Conservation (phyloP, 2,329 filamentous ascomycete species). For the Alternaria dauci region DNA sequence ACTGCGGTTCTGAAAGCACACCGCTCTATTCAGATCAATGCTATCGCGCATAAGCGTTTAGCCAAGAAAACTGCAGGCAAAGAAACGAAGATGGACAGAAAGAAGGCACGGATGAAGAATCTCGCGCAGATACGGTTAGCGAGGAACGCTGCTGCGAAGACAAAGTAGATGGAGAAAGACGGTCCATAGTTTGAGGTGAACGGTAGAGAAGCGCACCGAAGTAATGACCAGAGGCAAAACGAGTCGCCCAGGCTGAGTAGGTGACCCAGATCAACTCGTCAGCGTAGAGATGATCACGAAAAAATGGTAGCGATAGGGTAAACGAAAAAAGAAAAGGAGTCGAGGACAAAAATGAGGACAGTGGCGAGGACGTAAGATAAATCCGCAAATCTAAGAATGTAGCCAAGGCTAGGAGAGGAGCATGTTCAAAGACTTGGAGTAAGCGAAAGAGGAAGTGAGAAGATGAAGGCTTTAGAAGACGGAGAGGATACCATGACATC, state of each 20-base stretch:
- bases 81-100: neutral
- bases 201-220: neutral
- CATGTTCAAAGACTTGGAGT: neutral
- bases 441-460: neutral
- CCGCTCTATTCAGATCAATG: constrained; percentile 1
- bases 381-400: neutral
- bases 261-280: neutral
- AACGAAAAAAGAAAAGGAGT: neutral
- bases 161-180: neutral
- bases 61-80: neutral
- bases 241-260: neutral
- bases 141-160: neutral
- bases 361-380: neutral
- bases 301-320: neutral
- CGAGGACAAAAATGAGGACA: neutral
- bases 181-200: neutral
- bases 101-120: neutral
- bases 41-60: neutral
- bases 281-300: neutral
- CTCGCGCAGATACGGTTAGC: neutral
- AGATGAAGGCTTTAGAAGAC: neutral
- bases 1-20: neutral
- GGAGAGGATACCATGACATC: neutral
- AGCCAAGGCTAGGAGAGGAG: neutral
- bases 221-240: constrained; percentile 4